phyloP scores from a whole-genome alignment of 2,329 filamentous ascomycete genomes.

The Scortechinia acanthostroma region DNA sequence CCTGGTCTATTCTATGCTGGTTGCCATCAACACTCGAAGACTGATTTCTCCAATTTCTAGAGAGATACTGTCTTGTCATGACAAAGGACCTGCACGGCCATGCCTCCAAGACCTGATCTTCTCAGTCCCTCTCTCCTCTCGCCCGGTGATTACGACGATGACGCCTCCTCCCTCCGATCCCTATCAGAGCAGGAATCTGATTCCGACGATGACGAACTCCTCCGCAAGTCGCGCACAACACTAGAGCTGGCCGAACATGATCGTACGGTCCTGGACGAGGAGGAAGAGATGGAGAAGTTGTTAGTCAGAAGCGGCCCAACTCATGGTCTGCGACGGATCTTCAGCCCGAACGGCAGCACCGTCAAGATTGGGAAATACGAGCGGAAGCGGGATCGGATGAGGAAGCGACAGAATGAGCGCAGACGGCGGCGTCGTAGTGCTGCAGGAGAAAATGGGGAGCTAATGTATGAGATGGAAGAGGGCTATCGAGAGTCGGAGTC shows the following conservation, averaged over 20 bases:
- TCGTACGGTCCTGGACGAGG: conserved; percentile 38
- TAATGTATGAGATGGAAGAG: conserved; percentile 66
- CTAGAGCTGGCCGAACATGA: conserved; percentile 38
- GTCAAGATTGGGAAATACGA: background rate
- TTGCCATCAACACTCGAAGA: background rate
- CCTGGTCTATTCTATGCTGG: background rate
- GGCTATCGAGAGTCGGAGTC: conserved; percentile 36
- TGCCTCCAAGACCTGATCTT: background rate
- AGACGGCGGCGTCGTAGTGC: conserved; percentile 13
- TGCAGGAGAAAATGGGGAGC: conserved; percentile 41
- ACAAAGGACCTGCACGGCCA: too few relatives aligned
- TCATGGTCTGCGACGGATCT: conserved; percentile 7
- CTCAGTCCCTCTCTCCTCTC: conserved; percentile 18
- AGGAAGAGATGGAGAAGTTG: conserved; percentile 35
- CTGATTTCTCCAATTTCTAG: too few relatives aligned
- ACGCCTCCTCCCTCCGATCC: conserved; percentile 30
- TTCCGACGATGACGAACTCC: conserved; percentile 38
- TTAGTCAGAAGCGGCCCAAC: conserved; percentile 14
- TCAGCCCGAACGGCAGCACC: background rate
- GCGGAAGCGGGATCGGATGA: too few relatives aligned
- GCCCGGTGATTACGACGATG: conserved; percentile 30
- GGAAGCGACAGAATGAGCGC: conserved; percentile 9
- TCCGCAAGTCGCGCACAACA: conserved; percentile 31
- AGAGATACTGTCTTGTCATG: too few relatives aligned
- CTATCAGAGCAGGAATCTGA: conserved; percentile 38